Evolutionary conservation across 108 stramenopile genomes (phyloP), one percentile per base, ranked within the genome.

Genomic region (Schizochytrium sp.): DNA sequence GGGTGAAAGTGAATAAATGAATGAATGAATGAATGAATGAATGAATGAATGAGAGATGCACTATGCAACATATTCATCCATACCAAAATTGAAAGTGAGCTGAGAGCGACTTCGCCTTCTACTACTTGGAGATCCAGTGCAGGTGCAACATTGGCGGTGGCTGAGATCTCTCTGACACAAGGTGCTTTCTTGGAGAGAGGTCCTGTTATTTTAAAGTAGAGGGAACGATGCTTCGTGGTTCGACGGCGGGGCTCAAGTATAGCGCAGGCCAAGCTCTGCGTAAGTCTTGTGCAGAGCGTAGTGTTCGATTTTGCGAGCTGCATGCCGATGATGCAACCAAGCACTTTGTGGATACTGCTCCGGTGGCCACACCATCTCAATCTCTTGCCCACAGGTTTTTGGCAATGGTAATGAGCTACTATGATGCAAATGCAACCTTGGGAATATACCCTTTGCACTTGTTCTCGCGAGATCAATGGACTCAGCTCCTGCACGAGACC

Each of bases 391-490:
- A 83, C 76, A n/a, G 50, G n/a, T 46, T 83, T 8, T 28, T 83
- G 76, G 28, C 50, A 8, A 17, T 83, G 5, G 19, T 49, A 17
- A 55, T 83, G 76, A 83, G 76, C 53, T 55, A 83, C 76, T 83
- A 83, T 53, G 76, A 83, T 53, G 76, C 76, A 47, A 83, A 83
- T 53, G 76, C 76, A 38, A 40, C 53, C 50, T 53, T 83, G 53
- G 53, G 53, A 0, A 83, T 83, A n/a, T 83, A 83, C 53, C 76
- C 76, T 47, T 53, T 83, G 76, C 76, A 83, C 76, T 40, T 83
- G n/a, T 83, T 83, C 50, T 83, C 76, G 76, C 17, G 55, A 53
- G 50, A 17, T 8, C 76, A 83, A 53, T 55, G 47, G 50, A 55
- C 50, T 2, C 47, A 83, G 50, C 76, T 83, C 76, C 19, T 83